A percentile compares a stretch with the other conserved stretches of the same genome.
Evolutionary conservation across 1,284 basidiomycete species (phyloP).

Genomic region (Spongispora temasekensis): DNA sequence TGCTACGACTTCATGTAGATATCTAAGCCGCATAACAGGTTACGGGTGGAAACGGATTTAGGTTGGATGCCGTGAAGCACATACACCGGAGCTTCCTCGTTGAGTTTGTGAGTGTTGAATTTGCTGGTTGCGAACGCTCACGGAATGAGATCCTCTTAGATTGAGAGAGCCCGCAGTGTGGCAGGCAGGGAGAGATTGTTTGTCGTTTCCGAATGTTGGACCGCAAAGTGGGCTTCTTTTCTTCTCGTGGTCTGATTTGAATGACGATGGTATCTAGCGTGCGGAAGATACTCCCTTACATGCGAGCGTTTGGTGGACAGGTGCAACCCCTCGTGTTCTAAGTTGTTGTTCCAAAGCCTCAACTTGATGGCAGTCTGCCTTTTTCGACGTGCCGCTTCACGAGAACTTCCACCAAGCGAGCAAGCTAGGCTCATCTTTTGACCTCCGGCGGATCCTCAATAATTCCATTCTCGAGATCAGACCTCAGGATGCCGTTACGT

Average conservation of each 20-base stretch:
- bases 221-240: conserved; percentile 50
- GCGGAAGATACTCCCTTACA: conserved; percentile 53
- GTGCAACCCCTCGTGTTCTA: conserved; percentile 36
- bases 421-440: conserved; percentile 56
- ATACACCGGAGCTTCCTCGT: conserved; percentile 67
- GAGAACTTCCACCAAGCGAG: conserved; percentile 70
- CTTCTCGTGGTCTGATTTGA: neutral
- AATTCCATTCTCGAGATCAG: conserved; percentile 56
- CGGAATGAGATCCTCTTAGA: conserved; percentile 37
- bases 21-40: conserved; percentile 46
- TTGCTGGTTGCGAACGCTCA: neutral
- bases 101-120: conserved; percentile 55
- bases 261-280: conserved; percentile 41
- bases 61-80: conserved; percentile 89
- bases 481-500: conserved; percentile 76
- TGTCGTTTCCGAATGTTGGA: conserved; percentile 77
- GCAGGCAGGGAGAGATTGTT: conserved; percentile 56
- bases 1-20: neutral
- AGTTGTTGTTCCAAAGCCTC: neutral
- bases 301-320: conserved; percentile 61
- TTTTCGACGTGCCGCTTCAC: conserved; percentile 81
- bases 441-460: conserved; percentile 64
- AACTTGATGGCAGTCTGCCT: neutral
- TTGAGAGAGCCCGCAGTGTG: conserved; percentile 49
- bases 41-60: conserved; percentile 79